phyloP scores from a whole-genome alignment of 2,329 filamentous ascomycete species.

The Colletotrichum musicola region DNA sequence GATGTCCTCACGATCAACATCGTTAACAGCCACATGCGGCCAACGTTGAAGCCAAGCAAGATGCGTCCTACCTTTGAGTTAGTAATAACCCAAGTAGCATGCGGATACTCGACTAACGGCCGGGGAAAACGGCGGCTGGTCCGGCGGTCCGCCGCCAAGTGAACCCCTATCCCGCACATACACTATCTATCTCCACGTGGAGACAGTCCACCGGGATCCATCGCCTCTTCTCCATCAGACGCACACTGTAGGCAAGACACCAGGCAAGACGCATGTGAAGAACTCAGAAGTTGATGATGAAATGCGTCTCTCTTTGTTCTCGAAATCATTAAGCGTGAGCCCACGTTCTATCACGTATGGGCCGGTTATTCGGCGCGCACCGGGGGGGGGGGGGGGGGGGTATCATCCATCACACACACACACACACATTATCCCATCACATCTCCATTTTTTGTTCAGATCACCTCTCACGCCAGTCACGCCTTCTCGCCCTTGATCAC shows the following conservation, averaged over 20 bases:
- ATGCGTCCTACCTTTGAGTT: neutral
- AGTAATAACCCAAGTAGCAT: neutral
- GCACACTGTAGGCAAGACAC: neutral
- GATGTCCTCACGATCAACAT: no score
- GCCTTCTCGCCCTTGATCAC: constrained; percentile 41
- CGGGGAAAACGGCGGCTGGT: neutral
- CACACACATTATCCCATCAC: neutral
- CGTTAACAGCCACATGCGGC: no score
- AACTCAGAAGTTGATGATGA: neutral
- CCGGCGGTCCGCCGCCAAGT: neutral
- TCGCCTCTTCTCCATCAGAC: neutral
- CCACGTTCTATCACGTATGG: neutral
- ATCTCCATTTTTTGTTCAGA: no score
- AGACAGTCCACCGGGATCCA: neutral
- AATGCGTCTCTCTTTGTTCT: neutral
- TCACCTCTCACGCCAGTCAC: neutral
- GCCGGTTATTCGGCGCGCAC: neutral
- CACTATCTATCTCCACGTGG: neutral
- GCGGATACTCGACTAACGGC: neutral
- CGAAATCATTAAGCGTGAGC: neutral
- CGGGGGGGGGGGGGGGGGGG: no score
- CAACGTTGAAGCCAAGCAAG: no score
- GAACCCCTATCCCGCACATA: neutral
- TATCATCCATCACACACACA: neutral
- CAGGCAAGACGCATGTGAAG: neutral